Evolutionary conservation across 495 filamentous ascomycete species (phyloP).

Genomic region (Daldinia caldariorum): DNA sequence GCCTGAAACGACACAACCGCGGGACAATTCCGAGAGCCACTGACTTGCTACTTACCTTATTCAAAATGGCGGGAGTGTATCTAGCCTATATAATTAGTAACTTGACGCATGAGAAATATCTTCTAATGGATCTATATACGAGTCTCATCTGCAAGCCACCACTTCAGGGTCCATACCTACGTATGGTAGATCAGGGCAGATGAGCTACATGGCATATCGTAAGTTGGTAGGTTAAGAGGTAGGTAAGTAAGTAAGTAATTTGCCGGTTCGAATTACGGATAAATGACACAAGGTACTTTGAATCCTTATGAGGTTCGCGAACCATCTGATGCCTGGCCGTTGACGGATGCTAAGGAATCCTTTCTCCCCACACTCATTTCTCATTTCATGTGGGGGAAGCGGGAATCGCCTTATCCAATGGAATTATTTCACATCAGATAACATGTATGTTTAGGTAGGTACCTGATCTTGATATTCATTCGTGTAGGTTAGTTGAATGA

Average conservation of each 20-base stretch:
- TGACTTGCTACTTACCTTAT: no score
- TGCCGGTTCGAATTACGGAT: slow-evolving; percentile 5
- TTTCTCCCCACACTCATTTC: neutral
- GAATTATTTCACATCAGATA: neutral
- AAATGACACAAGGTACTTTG: slow-evolving; percentile 10
- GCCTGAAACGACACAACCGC: slow-evolving; percentile 15
- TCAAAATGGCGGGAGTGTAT: slow-evolving; percentile 19
- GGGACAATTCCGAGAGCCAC: neutral
- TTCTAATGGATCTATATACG: neutral
- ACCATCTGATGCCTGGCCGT: neutral
- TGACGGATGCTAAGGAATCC: neutral
- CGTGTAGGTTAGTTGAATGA: neutral
- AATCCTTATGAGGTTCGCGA: neutral
- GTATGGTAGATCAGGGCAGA: neutral
- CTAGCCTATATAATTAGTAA: slow-evolving; percentile 4
- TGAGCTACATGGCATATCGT: neutral
- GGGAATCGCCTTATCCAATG: neutral
- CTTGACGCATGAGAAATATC: neutral
- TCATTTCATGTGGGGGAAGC: neutral
- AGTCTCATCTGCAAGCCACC: no score
- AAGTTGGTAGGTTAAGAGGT: no score
- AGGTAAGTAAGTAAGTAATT: neutral
- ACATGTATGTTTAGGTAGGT: neutral
- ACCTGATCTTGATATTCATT: neutral
- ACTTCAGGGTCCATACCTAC: no score